These are phyloP conservation scores for Cucurbita moschata DNA, from an alignment of 306 rosid genomes.

Conservation along the genomic window DNA sequence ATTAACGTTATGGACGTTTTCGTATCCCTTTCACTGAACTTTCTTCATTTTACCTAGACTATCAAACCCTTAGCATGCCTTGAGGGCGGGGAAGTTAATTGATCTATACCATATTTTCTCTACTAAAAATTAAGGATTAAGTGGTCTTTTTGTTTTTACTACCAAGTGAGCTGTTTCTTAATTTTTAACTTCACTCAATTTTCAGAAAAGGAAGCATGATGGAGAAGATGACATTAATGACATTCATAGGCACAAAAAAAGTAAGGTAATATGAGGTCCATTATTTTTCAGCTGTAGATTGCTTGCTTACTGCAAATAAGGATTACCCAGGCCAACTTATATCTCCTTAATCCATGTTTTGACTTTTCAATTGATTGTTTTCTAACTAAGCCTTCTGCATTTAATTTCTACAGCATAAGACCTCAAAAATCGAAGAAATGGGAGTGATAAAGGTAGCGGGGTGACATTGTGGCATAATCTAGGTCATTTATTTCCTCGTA, in stretches of 20 bases:
- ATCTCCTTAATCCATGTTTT: not conserved
- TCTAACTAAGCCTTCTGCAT: slow-evolving; percentile 12
- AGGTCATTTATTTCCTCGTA: slow-evolving; percentile 43
- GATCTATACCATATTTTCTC: not conserved
- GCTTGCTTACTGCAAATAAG: not conserved
- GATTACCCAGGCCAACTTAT: not conserved
- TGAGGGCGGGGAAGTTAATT: not conserved
- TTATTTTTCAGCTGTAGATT: not conserved
- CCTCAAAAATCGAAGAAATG: slow-evolving; percentile 77
- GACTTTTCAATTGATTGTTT: not conserved
- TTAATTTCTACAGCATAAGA: slow-evolving; percentile 55
- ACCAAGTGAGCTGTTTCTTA: not conserved
- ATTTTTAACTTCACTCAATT: slow-evolving; percentile 10
- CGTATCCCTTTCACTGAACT: not conserved
- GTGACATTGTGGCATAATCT: slow-evolving; percentile 31
- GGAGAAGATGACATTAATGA: slow-evolving; percentile 85
- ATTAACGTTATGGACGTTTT: not conserved
- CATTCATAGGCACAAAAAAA: slow-evolving; percentile 89
- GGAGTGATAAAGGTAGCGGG: slow-evolving; percentile 84
- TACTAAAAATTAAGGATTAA: not conserved
- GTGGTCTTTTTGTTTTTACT: not conserved
- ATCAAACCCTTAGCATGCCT: not conserved
- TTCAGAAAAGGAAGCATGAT: slow-evolving; percentile 95
- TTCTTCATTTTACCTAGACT: not conserved
- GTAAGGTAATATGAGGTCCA: slow-evolving; percentile 61